A percentile compares a stretch with the other conserved stretches of the same genome.
phyloP scores from a whole-genome alignment of 306 rosid species.

The Vigna hirtella region DNA sequence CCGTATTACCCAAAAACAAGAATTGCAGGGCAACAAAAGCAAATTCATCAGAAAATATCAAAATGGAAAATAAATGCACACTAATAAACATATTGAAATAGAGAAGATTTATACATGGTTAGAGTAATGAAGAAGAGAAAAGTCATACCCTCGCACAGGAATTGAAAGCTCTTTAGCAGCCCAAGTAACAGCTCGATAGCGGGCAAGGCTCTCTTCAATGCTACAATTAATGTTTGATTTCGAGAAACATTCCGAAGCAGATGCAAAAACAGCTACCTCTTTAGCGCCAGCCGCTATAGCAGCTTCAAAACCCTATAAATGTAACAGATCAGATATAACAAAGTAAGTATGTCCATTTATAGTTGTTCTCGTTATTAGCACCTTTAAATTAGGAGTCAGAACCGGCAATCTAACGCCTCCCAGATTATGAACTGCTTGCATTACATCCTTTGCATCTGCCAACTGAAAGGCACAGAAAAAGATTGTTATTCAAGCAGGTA shows the following conservation, averaged over 20 bases:
- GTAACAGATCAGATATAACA: constrained; percentile 35
- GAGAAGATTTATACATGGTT: constrained; percentile 16
- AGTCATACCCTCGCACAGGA: constrained; percentile 87
- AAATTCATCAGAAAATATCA: constrained; percentile 29
- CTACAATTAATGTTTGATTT: constrained; percentile 89
- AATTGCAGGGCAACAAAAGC: constrained; percentile 15
- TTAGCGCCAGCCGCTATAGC: constrained; percentile 90
- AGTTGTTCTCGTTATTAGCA: constrained; percentile 31
- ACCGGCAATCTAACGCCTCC: constrained; percentile 80
- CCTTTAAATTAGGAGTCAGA: constrained; percentile 87
- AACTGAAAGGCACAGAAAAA: constrained; percentile 54
- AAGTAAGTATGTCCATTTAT: constrained; percentile 3
- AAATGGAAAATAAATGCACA: constrained; percentile 11
- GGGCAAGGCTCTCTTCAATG: constrained; percentile 80
- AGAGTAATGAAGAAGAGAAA: constrained; percentile 33
- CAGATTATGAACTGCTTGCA: constrained; percentile 70
- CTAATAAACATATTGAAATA: constrained; percentile 23
- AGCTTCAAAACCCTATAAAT: constrained; percentile 82
- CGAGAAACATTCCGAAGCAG: constrained; percentile 93
- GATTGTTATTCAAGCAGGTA: constrained; percentile 4
- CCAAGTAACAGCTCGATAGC: constrained; percentile 70
- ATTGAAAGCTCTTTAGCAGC: constrained; percentile 81
- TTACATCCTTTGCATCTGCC: constrained; percentile 89
- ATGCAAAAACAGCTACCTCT: constrained; percentile 86
- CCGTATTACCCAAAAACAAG: background rate